Evolutionary conservation across 441 rosid genomes (phyloP).

Genomic region (Pelargonium citronellum): DNA sequence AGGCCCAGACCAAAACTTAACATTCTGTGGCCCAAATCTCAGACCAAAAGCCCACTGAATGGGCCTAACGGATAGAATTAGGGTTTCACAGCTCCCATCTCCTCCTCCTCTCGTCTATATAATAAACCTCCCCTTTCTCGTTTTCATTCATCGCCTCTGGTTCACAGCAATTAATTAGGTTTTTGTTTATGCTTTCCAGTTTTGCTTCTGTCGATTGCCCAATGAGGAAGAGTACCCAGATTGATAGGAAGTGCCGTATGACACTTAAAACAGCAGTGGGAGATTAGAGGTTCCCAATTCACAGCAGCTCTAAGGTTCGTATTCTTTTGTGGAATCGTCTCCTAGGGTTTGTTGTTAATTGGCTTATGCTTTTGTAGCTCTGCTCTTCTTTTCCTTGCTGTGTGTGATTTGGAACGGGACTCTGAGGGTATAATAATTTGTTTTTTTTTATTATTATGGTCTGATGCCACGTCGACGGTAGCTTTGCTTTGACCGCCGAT

Average conservation of each 20-base stretch:
- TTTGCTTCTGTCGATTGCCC: constrained; percentile 18
- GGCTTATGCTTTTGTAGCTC: constrained; percentile 12
- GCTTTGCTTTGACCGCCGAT: constrained; percentile 56
- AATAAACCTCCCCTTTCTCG: too few species aligned
- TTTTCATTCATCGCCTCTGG: too few species aligned
- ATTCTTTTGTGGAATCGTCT: constrained; percentile 24
- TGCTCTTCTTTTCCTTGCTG: constrained; percentile 8
- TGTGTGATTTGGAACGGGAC: constrained; percentile 70
- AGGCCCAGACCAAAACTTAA: too few species aligned
- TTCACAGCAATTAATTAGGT: too few species aligned
- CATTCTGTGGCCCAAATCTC: too few species aligned
- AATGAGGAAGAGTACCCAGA: constrained; percentile 54
- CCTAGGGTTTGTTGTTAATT: constrained; percentile 14
- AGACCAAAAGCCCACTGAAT: too few species aligned
- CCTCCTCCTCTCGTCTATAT: too few species aligned
- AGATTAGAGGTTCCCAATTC: too few species aligned
- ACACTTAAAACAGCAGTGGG: constrained; percentile 46
- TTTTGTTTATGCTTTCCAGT: too few species aligned
- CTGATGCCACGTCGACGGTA: constrained; percentile 70
- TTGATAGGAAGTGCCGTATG: constrained; percentile 85
- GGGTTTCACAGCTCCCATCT: too few species aligned
- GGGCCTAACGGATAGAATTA: too few species aligned
- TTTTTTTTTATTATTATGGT: constrained; percentile 16
- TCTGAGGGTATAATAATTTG: constrained; percentile 41
- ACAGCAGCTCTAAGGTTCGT: not conserved